Base-by-base conservation (phyloP, 2,329 filamentous ascomycete genomes). In the Dryadomyces quercus-mongolicae region DNA sequence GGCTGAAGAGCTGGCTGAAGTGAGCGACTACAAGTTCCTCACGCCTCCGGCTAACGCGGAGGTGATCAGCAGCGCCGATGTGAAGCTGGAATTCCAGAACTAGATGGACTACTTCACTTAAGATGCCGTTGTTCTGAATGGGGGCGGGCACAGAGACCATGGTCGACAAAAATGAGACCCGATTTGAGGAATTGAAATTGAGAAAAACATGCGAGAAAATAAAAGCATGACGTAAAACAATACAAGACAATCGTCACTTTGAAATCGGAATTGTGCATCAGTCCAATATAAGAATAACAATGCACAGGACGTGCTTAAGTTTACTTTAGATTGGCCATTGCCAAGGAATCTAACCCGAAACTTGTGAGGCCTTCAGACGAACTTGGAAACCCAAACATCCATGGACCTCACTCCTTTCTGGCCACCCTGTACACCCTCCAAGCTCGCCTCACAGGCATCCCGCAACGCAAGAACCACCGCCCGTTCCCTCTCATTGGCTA, bases 361-460 rank as follows among this genome's bases (percentile, higher is more conserved):
- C n/a, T n/a, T n/a, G n/a, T n/a, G n/a, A 42, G 12, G 16, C 38
- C 12, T n/a, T 59, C 50, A 57, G n/a, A 53, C 53, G 47, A 60
- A 61, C 45, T 15, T 57, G 25, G 58, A 45, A 52, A 54, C 54
- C 58, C 58, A 61, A 25, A 61, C 56, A 60, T 61, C 59, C 58
- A 61, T 61, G 8, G 54, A 25, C n/a, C 54, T 22, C 3, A 59
- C 53, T 44, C 53, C 54, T 53, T 58, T 60, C 53, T 25, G 44
- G 44, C 58, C 57, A 3, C 53, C 56, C 49, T 52, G n/a, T 48
- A 61, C 42, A 15, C 31, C 52, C 54, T 59, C 55, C 52, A 60
- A 47, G 49, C 57, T 59, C 44, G 57, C 58, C 54, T 59, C 54
- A 44, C 56, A 58, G 10, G 68, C 67, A 49, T 71, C 67, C 49